Percentiles rank a stretch among this genome's conserved stretches.
phyloP scores from a whole-genome alignment of 176 grass and related monocot species.

The Ampelocalamus luodianensis region DNA sequence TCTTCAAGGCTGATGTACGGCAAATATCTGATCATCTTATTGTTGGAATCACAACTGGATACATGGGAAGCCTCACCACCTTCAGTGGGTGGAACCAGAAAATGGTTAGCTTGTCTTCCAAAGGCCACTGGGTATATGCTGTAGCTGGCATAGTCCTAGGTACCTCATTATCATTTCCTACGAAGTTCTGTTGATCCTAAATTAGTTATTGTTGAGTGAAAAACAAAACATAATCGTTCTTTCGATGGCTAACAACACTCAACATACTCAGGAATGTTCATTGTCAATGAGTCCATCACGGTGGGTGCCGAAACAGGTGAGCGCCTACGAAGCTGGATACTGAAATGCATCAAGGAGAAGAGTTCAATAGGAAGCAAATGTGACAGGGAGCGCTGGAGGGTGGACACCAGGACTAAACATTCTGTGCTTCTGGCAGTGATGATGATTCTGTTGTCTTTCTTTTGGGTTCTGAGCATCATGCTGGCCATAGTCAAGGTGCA shows the following conservation, averaged over 20 bases:
- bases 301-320: slow-evolving; percentile 76
- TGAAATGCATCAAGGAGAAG: slow-evolving; percentile 45
- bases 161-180: slow-evolving; percentile 39
- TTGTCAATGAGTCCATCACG: slow-evolving; percentile 74
- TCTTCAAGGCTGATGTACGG: slow-evolving; percentile 85
- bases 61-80: slow-evolving; percentile 90
- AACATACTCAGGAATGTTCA: slow-evolving; percentile 65
- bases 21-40: slow-evolving; percentile 79
- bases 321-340: slow-evolving; percentile 53
- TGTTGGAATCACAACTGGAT: slow-evolving; percentile 77
- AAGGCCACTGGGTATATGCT: slow-evolving; percentile 77
- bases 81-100: slow-evolving; percentile 98
- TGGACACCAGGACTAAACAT: slow-evolving; percentile 60
- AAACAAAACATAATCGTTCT: neutral
- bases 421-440: slow-evolving; percentile 46
- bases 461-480: slow-evolving; percentile 78
- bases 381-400: slow-evolving; percentile 48
- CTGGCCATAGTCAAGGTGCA: slow-evolving; percentile 62
- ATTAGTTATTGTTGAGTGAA: neutral
- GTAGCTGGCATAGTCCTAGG: slow-evolving; percentile 82
- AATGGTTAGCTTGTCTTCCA: slow-evolving; percentile 81
- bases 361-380: slow-evolving; percentile 48
- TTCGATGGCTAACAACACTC: slow-evolving; percentile 29
- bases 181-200: slow-evolving; percentile 8
- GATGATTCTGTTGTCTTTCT: slow-evolving; percentile 49